A percentile compares a stretch with the other conserved stretches of the same genome.
Evolutionary conservation across 1,284 basidiomycete genomes (phyloP).

Genomic region (Binderoboletus segoi): DNA sequence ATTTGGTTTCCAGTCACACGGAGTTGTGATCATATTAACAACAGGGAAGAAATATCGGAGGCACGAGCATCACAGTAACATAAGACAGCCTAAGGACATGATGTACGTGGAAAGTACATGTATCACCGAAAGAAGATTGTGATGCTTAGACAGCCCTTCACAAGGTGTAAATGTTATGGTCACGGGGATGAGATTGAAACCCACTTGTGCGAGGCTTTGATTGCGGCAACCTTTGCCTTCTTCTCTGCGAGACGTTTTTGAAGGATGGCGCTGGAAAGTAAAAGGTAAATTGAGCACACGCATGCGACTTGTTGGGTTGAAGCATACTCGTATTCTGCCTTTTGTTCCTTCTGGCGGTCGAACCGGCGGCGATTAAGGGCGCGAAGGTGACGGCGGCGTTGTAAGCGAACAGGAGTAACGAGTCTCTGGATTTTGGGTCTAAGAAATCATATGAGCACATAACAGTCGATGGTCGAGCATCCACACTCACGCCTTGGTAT

Average conservation of each 20-base stretch:
- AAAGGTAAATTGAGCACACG: neutral
- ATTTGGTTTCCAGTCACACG: too few relatives aligned
- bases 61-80: slow-evolving; percentile 17
- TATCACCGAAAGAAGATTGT: neutral
- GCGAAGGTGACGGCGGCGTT: slow-evolving; percentile 93
- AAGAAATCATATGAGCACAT: slow-evolving; percentile 3
- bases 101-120: slow-evolving; percentile 25
- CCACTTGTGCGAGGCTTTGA: slow-evolving; percentile 77
- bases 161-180: neutral
- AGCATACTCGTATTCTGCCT: slow-evolving; percentile 85
- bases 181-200: neutral
- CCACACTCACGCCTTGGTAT: slow-evolving; percentile 90
- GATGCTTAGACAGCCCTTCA: slow-evolving; percentile 25
- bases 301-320: neutral
- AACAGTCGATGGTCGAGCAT: neutral
- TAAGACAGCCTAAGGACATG: slow-evolving; percentile 27
- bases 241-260: slow-evolving; percentile 93
- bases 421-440: slow-evolving; percentile 90
- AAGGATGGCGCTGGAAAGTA: slow-evolving; percentile 60
- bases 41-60: neutral
- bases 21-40: too few relatives aligned
- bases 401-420: slow-evolving; percentile 93
- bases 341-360: slow-evolving; percentile 93
- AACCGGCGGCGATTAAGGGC: slow-evolving; percentile 89
- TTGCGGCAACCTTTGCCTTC: slow-evolving; percentile 83